Conservation (phyloP, 495 filamentous ascomycete genomes). For the Amorphotheca resinae region DNA sequence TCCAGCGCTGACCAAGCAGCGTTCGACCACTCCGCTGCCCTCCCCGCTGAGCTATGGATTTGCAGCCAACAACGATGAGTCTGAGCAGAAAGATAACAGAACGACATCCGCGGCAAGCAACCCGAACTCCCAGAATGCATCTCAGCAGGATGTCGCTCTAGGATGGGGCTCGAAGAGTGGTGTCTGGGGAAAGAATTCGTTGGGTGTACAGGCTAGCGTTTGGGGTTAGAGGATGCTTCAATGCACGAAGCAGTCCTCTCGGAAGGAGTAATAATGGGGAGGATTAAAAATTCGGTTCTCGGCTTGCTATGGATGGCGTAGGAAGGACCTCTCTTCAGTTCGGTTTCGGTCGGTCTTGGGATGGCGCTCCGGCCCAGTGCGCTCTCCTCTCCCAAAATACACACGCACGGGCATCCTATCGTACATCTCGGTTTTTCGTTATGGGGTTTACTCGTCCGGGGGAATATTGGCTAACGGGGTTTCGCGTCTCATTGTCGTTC, state of each 20-base stretch:
- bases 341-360: background rate
- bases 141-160: slow-evolving; percentile 28
- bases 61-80: slow-evolving; percentile 31
- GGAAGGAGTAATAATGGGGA: background rate
- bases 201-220: slow-evolving; percentile 63
- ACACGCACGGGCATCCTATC: background rate
- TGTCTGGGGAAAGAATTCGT: slow-evolving; percentile 63
- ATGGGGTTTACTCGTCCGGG: background rate
- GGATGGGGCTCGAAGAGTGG: slow-evolving; percentile 63
- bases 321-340: background rate
- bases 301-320: slow-evolving; percentile 3
- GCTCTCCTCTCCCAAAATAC: background rate
- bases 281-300: slow-evolving; percentile 2
- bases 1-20: slow-evolving; percentile 46
- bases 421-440: background rate
- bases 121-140: slow-evolving; percentile 25
- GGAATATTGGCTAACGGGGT: background rate
- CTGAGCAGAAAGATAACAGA: slow-evolving; percentile 16
- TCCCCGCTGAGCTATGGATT: slow-evolving; percentile 80
- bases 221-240: slow-evolving; percentile 46
- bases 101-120: slow-evolving; percentile 27
- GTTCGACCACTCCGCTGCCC: slow-evolving; percentile 78
- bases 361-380: background rate
- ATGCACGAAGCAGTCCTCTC: background rate
- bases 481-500: background rate